Base-by-base conservation (phyloP, 371 early-diverging fungal species). In the Apophysomyces trapeziformis region DNA sequence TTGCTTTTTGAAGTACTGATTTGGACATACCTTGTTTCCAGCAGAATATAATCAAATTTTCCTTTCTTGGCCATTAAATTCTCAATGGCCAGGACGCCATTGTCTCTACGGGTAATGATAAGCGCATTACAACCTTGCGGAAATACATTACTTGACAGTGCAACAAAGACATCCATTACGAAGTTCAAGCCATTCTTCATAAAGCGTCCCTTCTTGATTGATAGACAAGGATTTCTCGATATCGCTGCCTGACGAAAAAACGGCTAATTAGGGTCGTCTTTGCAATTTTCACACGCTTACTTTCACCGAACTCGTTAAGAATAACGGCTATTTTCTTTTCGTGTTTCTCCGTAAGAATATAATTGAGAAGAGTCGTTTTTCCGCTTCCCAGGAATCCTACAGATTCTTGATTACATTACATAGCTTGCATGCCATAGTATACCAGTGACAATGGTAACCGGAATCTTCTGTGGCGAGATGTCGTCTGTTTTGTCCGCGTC, bases 131-230 rank as follows among this genome's bases (percentile, higher is more conserved):
- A 9, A 12, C 21, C 21, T 21, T 21, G n/a, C 3, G 7, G 21
- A 50, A 21, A 18, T 1, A 61, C 83, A 26, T 54, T 82, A 93
- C 92, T 98, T 98, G 71, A 95, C 89, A 6, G 96, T 92, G 76
- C 99, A 99, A 77, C 99, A 99, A 58, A 99, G 78, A 67, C 98
- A 99, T 0, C 99, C 99, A 76, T 99, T 99, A 59, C 89, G 87
- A 61, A 99, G 80, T 67, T 99, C 98, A 14, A 99, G 82, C 99
- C 99, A 99, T 68, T 98, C 98, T 67, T 97, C 96, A 32, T 92
- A 92, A 57, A 92, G 80, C 37, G 87, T 90, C 21, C 96, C 96
- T 58, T 91, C 90, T 67, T 80, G 72, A 59, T 91, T 87, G 26
- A 95, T 83, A 6, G 93, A 92, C 63, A 97, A 77, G 38, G 95